Base-by-base conservation (phyloP, 1,284 basidiomycete genomes). In the Somion occarium region DNA sequence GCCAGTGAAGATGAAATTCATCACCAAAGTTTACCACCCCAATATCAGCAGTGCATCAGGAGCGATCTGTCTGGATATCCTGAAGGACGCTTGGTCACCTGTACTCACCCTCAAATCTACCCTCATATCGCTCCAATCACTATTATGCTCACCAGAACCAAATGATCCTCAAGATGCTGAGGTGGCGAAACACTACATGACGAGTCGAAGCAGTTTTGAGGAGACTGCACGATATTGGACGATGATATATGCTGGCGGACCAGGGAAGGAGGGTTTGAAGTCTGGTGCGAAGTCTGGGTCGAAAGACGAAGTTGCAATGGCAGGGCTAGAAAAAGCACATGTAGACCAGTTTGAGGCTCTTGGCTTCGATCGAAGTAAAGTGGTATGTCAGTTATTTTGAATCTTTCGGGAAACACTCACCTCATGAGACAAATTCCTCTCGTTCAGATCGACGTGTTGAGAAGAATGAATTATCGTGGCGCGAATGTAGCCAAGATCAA, bases 121-220 rank as follows among this genome's bases (percentile, higher is more conserved):
- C 1, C 77, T 99, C 62, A 95, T 99, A 68, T 97, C 94, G 0
- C 80, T 99, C 15, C 97, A 98, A 67, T 93, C 90, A 24, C 78
- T 99, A 11, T 76, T 99, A n/a, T 98, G 94, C 71, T 91, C 89
- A 2, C 97, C 96, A 0, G 94, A 98, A 67, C 97, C 96, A 12
- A 91, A 89, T 59, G 97, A 99, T 66, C 97, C 96, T 0, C 96
- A 98, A 72, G 97, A 98, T 64, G 96, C 97, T 0, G 94, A 98
- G 72, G 93, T 98, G 5, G 97, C 96, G 13, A 98, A 97, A 65
- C 95, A 98, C 68, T 99, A 93, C 65, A 85, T 92, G 61, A 90
- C 92, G 2, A 93, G 91, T 67, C 87, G 86, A 62, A 71, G 73
- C 18, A 87, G 87, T 57, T 99, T 98, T 63, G 91, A 98, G 53